These are phyloP conservation scores for Starmerella bacillaris DNA, from an alignment of 805 yeast species.

Conservation along the genomic window DNA sequence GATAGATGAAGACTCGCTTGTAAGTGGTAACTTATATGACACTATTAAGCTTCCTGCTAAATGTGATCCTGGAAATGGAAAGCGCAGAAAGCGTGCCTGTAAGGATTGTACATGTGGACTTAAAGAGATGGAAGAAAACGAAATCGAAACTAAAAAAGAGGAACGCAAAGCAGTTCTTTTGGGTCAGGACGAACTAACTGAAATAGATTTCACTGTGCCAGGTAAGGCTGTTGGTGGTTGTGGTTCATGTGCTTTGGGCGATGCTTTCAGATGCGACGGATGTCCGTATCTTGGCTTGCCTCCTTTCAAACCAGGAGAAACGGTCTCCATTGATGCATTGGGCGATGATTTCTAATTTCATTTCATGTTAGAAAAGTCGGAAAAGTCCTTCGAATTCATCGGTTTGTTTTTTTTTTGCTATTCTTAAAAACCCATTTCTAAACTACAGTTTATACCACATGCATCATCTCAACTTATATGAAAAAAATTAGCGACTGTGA, in stretches of 20 bases:
- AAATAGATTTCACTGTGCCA: slow-evolving; percentile 86
- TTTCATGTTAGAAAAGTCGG: too few species aligned
- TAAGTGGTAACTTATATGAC: slow-evolving; percentile 32
- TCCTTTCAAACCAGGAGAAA: slow-evolving; percentile 95
- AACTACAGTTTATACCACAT: too few species aligned
- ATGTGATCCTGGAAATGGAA: slow-evolving; percentile 33
- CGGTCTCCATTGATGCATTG: slow-evolving; percentile 43
- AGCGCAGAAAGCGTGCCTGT: slow-evolving; percentile 77
- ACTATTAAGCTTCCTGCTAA: slow-evolving; percentile 40
- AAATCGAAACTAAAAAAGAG: slow-evolving; percentile 25
- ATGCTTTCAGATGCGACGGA: slow-evolving; percentile 95
- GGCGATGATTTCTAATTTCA: slow-evolving; percentile 17
- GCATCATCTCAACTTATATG: too few species aligned
- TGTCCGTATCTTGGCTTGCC: slow-evolving; percentile 96
- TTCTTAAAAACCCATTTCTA: too few species aligned
- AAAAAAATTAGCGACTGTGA: too few species aligned
- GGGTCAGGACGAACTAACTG: slow-evolving; percentile 55
- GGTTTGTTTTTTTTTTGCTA: too few species aligned
- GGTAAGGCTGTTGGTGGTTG: slow-evolving; percentile 91
- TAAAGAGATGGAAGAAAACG: slow-evolving; percentile 51
- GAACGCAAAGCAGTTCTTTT: slow-evolving; percentile 38
- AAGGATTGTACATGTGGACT: slow-evolving; percentile 97
- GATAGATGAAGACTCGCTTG: slow-evolving; percentile 32
- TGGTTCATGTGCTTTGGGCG: slow-evolving; percentile 93
- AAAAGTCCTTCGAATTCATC: too few species aligned